Evolutionary conservation across 305 asterid genomes (phyloP), one percentile per base, ranked within the genome.

Genomic region (Fraxinus albicans): DNA sequence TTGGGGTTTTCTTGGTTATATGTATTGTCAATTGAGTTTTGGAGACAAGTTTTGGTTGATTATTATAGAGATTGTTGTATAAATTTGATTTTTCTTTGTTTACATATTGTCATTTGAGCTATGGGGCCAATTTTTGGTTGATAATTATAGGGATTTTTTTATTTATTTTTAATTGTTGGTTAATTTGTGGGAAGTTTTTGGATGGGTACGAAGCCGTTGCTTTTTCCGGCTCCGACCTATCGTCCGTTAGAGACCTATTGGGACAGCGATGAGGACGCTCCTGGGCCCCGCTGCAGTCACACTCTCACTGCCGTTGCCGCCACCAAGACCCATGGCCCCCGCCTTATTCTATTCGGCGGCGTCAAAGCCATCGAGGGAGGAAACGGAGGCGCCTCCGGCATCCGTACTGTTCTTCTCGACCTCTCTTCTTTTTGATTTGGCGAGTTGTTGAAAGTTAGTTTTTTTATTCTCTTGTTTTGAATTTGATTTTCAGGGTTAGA

Each of bases 401-500:
- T 90, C 78, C 73, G 90, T 89, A 86, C 73, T 55, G 27, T 31
- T 17, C 73, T 6, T 5, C 4, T 63, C 38, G 3, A 58, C 77
- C 47, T 80, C 83, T 67, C 5, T 53, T n/a, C n/a, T 40, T 72
- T 36, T 35, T 60, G 0, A 36, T 3, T 5, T 31, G 73, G 70
- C 33, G 1, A 21, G 40, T 36, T 76, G 47, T 33, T 73, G 77
- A 33, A 60, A 58, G 74, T 38, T 55, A 35, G 13, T 3, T 15
- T 67, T 4, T 27, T 50, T 19, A 15, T 58, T 8, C 7, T 42
- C 36, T 19, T 44, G 5, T 31, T 40, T 70, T 81, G 44, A 38
- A 36, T 84, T 76, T 58, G 47, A 63, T 77, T 81, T 86, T 34
- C 90, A 97, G 99, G 99, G 88, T 89, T 97, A 83, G 99, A 85